Conservation (phyloP, 2,329 filamentous ascomycete genomes). For the Geosmithia putterillii region DNA sequence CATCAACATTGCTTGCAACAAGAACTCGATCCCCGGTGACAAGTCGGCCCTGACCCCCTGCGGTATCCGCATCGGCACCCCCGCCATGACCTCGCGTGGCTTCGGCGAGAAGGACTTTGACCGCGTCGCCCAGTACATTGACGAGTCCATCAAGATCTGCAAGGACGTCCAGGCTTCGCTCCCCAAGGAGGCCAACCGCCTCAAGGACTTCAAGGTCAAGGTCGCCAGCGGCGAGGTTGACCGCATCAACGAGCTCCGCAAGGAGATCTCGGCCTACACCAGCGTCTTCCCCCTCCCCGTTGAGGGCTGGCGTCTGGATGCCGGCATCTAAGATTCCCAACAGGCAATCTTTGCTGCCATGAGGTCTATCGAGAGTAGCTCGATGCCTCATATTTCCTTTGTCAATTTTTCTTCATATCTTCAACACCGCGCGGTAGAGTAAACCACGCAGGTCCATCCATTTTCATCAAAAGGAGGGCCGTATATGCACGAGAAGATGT, state of each 20-base stretch:
- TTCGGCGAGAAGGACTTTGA: constrained; percentile 90
- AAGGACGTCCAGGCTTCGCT: constrained; percentile 74
- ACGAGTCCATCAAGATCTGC: constrained; percentile 77
- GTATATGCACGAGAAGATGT: not conserved
- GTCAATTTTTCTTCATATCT: not conserved
- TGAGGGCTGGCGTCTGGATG: constrained; percentile 54
- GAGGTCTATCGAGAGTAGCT: no score
- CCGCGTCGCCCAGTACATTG: constrained; percentile 81
- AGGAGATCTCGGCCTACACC: constrained; percentile 85
- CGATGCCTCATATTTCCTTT: not conserved
- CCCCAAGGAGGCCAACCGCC: constrained; percentile 96
- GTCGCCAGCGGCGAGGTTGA: constrained; percentile 65
- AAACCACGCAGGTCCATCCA: constrained; percentile 1
- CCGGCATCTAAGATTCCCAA: constrained; percentile 37
- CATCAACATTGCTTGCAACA: constrained; percentile 99
- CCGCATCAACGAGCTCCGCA: constrained; percentile 74
- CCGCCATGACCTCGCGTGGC: constrained; percentile 93
- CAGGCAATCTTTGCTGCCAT: not conserved
- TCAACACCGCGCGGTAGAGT: no score
- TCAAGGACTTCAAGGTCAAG: constrained; percentile 98
- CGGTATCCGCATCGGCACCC: constrained; percentile 91
- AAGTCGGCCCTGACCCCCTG: constrained; percentile 91
- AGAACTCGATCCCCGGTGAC: constrained; percentile 97
- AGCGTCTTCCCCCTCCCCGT: constrained; percentile 86
- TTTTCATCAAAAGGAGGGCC: constrained; percentile 3